Conservation (phyloP, 2,329 filamentous ascomycete genomes). For the Colletotrichum liriopes region DNA sequence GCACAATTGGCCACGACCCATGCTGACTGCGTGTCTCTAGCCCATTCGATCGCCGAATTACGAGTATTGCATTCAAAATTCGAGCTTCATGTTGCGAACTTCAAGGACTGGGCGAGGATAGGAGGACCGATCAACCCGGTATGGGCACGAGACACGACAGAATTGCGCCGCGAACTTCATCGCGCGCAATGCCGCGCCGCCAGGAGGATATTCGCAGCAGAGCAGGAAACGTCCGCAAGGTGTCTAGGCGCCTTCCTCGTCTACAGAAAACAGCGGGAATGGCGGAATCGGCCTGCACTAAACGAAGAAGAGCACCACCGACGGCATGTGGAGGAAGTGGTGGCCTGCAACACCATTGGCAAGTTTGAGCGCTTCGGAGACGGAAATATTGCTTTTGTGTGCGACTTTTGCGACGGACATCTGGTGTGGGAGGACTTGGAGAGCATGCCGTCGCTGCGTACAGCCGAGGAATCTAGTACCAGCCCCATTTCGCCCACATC, state of each 20-base stretch:
- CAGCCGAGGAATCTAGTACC: slow-evolving; percentile 22
- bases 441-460: slow-evolving; percentile 64
- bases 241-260: slow-evolving; percentile 73
- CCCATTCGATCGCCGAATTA: slow-evolving; percentile 68
- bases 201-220: slow-evolving; percentile 68
- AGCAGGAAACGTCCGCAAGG: slow-evolving; percentile 62
- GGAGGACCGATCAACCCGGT: slow-evolving; percentile 70
- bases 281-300: slow-evolving; percentile 45
- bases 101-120: slow-evolving; percentile 69
- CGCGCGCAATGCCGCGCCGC: slow-evolving; percentile 72
- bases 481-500: slow-evolving; percentile 29
- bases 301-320: slow-evolving; percentile 55
- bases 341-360: slow-evolving; percentile 67
- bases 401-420: slow-evolving; percentile 75
- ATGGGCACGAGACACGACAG: slow-evolving; percentile 69
- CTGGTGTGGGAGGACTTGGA: slow-evolving; percentile 72
- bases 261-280: slow-evolving; percentile 63
- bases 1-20: slow-evolving; percentile 12
- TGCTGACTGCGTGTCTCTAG: slow-evolving; percentile 52
- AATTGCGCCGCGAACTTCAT: slow-evolving; percentile 67
- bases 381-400: slow-evolving; percentile 70
- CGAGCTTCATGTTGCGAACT: slow-evolving; percentile 62
- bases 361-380: slow-evolving; percentile 70
- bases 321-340: slow-evolving; percentile 64
- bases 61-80: slow-evolving; percentile 62